Conservation (phyloP, 495 filamentous ascomycete genomes). For the Aspergillus wentii region DNA sequence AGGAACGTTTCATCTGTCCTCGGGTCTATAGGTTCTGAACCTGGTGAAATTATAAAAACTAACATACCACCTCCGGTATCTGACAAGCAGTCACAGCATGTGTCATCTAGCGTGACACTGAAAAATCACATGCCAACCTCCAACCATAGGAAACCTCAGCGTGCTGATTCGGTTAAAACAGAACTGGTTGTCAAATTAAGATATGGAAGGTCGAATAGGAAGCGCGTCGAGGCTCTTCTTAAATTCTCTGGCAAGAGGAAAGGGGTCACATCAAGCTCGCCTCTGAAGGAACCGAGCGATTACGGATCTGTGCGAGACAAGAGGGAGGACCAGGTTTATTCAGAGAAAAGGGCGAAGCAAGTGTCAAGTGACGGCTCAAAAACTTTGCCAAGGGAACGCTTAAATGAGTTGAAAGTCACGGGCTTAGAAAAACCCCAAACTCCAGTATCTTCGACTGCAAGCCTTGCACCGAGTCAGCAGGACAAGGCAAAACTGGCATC, state of each 20-base stretch:
- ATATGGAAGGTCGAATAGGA: slow-evolving; percentile 38
- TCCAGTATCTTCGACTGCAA: slow-evolving; percentile 6
- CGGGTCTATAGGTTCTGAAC: not conserved
- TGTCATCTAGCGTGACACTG: not conserved
- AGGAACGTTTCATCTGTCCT: not conserved
- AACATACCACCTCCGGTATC: not conserved
- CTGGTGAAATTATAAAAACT: not conserved
- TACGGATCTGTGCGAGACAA: too few relatives aligned
- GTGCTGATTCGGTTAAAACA: slow-evolving; percentile 3
- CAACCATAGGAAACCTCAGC: not conserved
- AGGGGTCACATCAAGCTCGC: slow-evolving; percentile 17
- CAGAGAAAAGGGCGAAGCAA: slow-evolving; percentile 16
- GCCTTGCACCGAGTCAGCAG: slow-evolving; percentile 10
- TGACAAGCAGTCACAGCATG: slow-evolving; percentile 3
- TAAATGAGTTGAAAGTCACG: slow-evolving; percentile 17
- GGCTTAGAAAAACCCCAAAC: slow-evolving; percentile 23
- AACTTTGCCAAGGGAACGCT: slow-evolving; percentile 7
- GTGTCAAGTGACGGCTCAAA: slow-evolving; percentile 11
- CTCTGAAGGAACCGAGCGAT: slow-evolving; percentile 18
- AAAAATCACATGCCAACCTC: too few relatives aligned
- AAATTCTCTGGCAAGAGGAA: slow-evolving; percentile 42
- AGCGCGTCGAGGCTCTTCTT: slow-evolving; percentile 38
- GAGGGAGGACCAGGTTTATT: too few relatives aligned
- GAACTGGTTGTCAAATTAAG: slow-evolving; percentile 31
- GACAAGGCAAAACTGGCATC: slow-evolving; percentile 23